These are phyloP conservation scores for Aquilaria yunnanensis DNA, from an alignment of 345 rosid species.

Conservation along the genomic window DNA sequence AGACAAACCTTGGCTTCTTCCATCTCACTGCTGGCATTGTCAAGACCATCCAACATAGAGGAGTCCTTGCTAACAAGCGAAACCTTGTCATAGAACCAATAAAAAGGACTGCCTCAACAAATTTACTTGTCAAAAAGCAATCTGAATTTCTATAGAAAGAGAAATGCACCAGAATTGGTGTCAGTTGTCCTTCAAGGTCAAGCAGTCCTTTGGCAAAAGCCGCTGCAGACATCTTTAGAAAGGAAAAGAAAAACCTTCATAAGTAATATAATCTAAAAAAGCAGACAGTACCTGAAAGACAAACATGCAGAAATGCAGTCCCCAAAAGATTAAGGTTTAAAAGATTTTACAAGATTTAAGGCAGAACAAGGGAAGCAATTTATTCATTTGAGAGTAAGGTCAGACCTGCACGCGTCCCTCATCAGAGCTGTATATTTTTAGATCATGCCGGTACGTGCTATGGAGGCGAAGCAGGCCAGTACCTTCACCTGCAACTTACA, in stretches of 20 bases:
- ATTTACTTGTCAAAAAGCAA: constrained; percentile 7
- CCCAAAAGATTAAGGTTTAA: not conserved
- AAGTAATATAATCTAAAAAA: constrained; percentile 6
- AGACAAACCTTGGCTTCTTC: constrained; percentile 85
- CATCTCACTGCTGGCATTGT: constrained; percentile 89
- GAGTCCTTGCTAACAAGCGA: constrained; percentile 99
- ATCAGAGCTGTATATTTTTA: constrained; percentile 98
- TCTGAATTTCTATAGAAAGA: constrained; percentile 12
- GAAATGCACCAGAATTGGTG: constrained; percentile 87
- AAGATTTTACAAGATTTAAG: constrained; percentile 2
- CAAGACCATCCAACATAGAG: constrained; percentile 99
- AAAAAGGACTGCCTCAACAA: not conserved
- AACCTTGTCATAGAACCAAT: constrained; percentile 46
- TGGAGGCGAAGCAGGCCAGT: constrained; percentile 97
- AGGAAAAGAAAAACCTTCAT: constrained; percentile 4
- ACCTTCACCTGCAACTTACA: constrained; percentile 80
- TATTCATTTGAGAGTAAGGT: constrained; percentile 1
- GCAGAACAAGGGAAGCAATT: constrained; percentile 5
- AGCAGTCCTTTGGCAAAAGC: constrained; percentile 99
- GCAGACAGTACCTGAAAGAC: constrained; percentile 6
- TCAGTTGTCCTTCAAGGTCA: constrained; percentile 97
- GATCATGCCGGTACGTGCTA: constrained; percentile 97
- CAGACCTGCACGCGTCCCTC: constrained; percentile 99
- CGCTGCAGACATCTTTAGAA: constrained; percentile 96
- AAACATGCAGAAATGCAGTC: constrained; percentile 5